Evolutionary conservation across 257 asterid species (phyloP), one percentile per base, ranked within the genome.

Genomic region (Petunia secreta): DNA sequence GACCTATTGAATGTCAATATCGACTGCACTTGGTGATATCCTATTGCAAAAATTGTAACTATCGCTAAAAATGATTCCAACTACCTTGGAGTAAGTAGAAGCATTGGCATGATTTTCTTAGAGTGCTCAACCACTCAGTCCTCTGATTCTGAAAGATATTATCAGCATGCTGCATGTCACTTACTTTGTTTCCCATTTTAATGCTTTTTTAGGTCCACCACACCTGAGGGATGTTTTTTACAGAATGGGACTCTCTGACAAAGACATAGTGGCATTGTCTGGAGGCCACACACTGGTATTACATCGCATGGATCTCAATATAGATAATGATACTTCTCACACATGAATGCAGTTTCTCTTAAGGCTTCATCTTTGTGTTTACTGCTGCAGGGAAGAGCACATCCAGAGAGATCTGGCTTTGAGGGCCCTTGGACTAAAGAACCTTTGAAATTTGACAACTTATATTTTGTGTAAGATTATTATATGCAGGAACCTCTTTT

Each of bases 351-450:
- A 2, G 66, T n/a, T 63, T 50, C 65, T 74, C 62, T 73, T n/a
- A 63, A 69, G 43, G 67, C 62, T 54, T 9, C 52, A 13, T 36
- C n/a, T 7, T 13, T 16, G 78, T 13, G 16, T 53, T 62, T 10
- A 37, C 48, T 68, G 37, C 36, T 79, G 74, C 81, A 95, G 99
- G 99, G 99, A 75, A 92, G 85, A 83, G 97, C 95, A 63, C 99
- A 93, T 69, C 85, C 50, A 15, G 99, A 93, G 50, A 88, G 99
- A 74, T 93, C 99, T 52, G 97, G 94, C 64, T 95, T 93, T 81
- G 96, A 92, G 52, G 98, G 99, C 74, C 92, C 97, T 50, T 95
- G 99, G 99, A 95, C 99, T 6, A 80, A 52, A 1, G 93, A 93
- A 57, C 97, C 97, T 84, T 90, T 86, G 74, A 92, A 89, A 88